These are phyloP conservation scores for Wickerhamomyces sp. DNA, from an alignment of 1,139 yeast genomes.

Conservation along the genomic window DNA sequence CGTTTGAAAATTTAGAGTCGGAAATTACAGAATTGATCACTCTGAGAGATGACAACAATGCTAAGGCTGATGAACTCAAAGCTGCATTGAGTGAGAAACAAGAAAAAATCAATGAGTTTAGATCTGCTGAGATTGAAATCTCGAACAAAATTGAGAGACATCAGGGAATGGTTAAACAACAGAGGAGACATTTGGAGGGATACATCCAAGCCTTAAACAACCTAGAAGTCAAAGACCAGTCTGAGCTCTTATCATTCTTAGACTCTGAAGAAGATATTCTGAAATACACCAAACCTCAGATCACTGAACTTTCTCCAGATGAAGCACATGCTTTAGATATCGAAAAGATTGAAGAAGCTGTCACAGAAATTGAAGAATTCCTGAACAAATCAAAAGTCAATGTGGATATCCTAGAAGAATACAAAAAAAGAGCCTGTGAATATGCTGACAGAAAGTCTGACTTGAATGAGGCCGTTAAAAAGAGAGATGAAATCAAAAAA, in stretches of 20 bases:
- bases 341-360: constrained; percentile 45
- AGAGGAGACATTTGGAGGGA: constrained; percentile 34
- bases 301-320: constrained; percentile 44
- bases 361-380: constrained; percentile 51
- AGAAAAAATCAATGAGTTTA: constrained; percentile 52
- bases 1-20: constrained; percentile 29
- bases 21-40: constrained; percentile 24
- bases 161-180: constrained; percentile 38
- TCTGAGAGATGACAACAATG: constrained; percentile 24
- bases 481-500: constrained; percentile 62
- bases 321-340: constrained; percentile 50
- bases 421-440: constrained; percentile 62
- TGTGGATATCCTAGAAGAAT: constrained; percentile 71
- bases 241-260: constrained; percentile 21
- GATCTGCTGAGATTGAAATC: constrained; percentile 67
- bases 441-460: constrained; percentile 58
- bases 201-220: constrained; percentile 36
- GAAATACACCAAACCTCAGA: constrained; percentile 15
- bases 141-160: constrained; percentile 61
- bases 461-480: constrained; percentile 59
- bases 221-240: constrained; percentile 48
- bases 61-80: constrained; percentile 30
- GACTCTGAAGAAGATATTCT: constrained; percentile 20
- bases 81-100: constrained; percentile 46
- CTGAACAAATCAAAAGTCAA: constrained; percentile 62